Percentiles rank a stretch among this genome's conserved stretches.
Evolutionary conservation across 495 filamentous ascomycete species (phyloP).

Genomic region (Aspergillus ostianus): DNA sequence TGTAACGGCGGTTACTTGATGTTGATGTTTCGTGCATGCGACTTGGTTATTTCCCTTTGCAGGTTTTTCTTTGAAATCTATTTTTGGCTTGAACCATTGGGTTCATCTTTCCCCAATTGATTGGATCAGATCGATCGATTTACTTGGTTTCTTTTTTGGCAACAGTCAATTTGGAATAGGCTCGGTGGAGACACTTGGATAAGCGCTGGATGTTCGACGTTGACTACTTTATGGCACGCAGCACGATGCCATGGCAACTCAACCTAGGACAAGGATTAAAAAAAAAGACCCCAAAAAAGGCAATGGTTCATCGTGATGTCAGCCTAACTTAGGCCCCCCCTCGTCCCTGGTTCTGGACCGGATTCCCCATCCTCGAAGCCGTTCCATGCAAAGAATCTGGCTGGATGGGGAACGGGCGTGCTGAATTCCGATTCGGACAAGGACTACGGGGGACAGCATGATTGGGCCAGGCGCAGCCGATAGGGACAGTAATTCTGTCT

Average conservation of each 20-base stretch:
- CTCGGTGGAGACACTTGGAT: too few species aligned
- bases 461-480: slow-evolving; percentile 4
- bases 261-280: background rate
- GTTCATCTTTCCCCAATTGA: background rate
- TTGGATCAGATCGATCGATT: background rate
- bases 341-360: background rate
- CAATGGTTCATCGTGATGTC: background rate
- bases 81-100: slow-evolving; percentile 6
- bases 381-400: background rate
- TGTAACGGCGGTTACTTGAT: background rate
- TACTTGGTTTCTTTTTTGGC: background rate
- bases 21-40: slow-evolving; percentile 2
- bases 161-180: too few species aligned
- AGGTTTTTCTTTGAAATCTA: slow-evolving; percentile 9
- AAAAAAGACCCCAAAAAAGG: background rate
- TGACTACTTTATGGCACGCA: background rate
- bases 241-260: background rate
- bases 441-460: slow-evolving; percentile 2
- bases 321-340: background rate
- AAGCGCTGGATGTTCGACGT: background rate
- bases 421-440: slow-evolving; percentile 5
- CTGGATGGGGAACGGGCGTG: background rate
- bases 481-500: background rate
- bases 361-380: background rate
- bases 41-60: slow-evolving; percentile 15